Evolutionary conservation across 345 rosid genomes (phyloP).

Genomic region (Citrus sp.): DNA sequence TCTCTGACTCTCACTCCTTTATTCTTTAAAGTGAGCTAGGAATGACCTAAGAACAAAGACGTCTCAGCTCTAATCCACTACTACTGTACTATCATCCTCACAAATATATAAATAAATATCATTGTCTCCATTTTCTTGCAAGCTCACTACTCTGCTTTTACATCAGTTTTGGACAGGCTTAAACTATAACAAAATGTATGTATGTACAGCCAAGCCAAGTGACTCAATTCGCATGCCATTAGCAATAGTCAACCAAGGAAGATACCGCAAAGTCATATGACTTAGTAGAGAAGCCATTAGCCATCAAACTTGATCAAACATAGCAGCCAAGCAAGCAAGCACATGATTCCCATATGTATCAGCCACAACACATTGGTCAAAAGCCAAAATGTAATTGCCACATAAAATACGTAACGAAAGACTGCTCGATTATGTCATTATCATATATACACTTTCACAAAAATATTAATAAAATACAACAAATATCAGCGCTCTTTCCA

Average conservation of each 20-base stretch:
- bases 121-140: background rate
- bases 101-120: background rate
- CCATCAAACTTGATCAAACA: constrained; percentile 4
- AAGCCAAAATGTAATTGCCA: constrained; percentile 18
- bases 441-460: background rate
- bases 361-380: constrained; percentile 15
- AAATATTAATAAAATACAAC: background rate
- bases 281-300: background rate
- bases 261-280: background rate
- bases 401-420: background rate
- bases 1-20: background rate
- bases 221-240: background rate
- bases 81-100: background rate
- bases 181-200: too few species aligned
- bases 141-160: background rate
- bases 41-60: background rate
- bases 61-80: background rate
- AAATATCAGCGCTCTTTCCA: background rate
- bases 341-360: background rate
- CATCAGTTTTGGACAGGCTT: background rate
- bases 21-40: background rate
- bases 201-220: background rate
- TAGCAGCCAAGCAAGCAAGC: constrained; percentile 13
- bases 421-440: constrained; percentile 10
- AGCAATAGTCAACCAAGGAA: background rate